Conservation (phyloP, 306 rosid genomes). For the Sophora flavescens region DNA sequence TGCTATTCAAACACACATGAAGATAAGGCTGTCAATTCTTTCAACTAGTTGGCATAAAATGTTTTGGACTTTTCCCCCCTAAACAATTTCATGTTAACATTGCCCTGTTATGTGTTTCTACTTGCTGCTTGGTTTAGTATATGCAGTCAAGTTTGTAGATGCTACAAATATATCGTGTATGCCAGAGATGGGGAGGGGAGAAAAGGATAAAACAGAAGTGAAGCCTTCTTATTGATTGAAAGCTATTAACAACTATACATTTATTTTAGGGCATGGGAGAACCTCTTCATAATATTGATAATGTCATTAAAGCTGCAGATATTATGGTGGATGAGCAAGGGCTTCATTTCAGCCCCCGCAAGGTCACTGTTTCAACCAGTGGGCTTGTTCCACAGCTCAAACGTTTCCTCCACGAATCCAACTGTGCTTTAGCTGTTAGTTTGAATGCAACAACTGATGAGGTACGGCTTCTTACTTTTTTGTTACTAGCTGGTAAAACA, state of each 20-base stretch:
- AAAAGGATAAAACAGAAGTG: slow-evolving; percentile 13
- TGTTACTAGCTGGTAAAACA: slow-evolving; percentile 26
- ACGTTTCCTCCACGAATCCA: slow-evolving; percentile 80
- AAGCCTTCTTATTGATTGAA: slow-evolving; percentile 14
- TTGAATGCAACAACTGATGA: slow-evolving; percentile 95
- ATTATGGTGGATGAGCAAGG: slow-evolving; percentile 96
- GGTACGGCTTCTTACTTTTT: slow-evolving; percentile 54
- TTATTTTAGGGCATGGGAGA: slow-evolving; percentile 93
- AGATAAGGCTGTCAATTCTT: background rate
- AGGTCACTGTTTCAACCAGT: slow-evolving; percentile 93
- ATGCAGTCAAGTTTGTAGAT: slow-evolving; percentile 14
- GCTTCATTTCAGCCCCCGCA: slow-evolving; percentile 94
- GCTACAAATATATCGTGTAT: slow-evolving; percentile 6
- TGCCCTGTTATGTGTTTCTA: slow-evolving; percentile 14
- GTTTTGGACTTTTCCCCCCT: background rate
- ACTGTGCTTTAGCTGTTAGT: slow-evolving; percentile 93
- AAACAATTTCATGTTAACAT: background rate
- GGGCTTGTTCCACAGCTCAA: slow-evolving; percentile 93
- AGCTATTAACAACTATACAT: slow-evolving; percentile 42
- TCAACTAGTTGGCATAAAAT: background rate
- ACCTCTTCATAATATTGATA: slow-evolving; percentile 92
- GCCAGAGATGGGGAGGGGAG: slow-evolving; percentile 7
- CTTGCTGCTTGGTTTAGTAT: slow-evolving; percentile 17
- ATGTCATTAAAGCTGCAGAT: slow-evolving; percentile 89
- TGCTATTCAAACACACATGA: background rate